Percentiles rank a stretch among this genome's conserved stretches.
Evolutionary conservation across 805 yeast species (phyloP).

Genomic region (Alloascoidea africana): DNA sequence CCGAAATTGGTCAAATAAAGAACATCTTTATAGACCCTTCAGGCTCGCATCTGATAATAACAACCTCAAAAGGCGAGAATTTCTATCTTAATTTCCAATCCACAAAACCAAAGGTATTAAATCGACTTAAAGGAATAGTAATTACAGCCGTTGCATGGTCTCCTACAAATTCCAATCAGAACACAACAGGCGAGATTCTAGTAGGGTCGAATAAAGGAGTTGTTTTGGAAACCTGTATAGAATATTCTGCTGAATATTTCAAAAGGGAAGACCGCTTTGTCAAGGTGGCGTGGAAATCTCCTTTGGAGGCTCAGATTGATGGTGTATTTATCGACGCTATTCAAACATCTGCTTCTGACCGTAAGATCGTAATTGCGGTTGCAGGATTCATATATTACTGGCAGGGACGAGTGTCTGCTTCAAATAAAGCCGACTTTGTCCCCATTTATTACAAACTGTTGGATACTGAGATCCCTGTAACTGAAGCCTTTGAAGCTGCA

Average conservation of each 20-base stretch:
- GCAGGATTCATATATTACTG: slow-evolving; percentile 12
- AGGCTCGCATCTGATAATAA: slow-evolving; percentile 35
- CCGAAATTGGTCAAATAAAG: slow-evolving; percentile 16
- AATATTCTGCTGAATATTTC: slow-evolving; percentile 27
- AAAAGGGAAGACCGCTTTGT: slow-evolving; percentile 25
- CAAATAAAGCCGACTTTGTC: slow-evolving; percentile 11
- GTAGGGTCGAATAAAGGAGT: slow-evolving; percentile 33
- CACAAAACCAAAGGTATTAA: slow-evolving; percentile 24
- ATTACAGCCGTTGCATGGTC: slow-evolving; percentile 28
- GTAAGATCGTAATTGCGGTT: background rate
- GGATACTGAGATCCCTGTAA: slow-evolving; percentile 11
- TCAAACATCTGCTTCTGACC: background rate
- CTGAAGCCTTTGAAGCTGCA: slow-evolving; percentile 10
- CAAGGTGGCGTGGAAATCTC: slow-evolving; percentile 24
- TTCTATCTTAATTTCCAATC: slow-evolving; percentile 30
- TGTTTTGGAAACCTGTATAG: slow-evolving; percentile 31
- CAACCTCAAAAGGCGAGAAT: slow-evolving; percentile 30
- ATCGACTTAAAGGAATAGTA: slow-evolving; percentile 29
- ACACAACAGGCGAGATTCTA: slow-evolving; percentile 32
- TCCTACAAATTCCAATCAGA: slow-evolving; percentile 19
- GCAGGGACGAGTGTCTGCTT: slow-evolving; percentile 10
- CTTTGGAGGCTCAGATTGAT: slow-evolving; percentile 12
- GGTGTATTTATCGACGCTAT: slow-evolving; percentile 8
- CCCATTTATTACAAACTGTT: slow-evolving; percentile 16
- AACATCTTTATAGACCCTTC: slow-evolving; percentile 32